A percentile compares a stretch with the other conserved stretches of the same genome.
Evolutionary conservation across 768 basidiomycete genomes (phyloP).

Genomic region (Astraeus odoratus): DNA sequence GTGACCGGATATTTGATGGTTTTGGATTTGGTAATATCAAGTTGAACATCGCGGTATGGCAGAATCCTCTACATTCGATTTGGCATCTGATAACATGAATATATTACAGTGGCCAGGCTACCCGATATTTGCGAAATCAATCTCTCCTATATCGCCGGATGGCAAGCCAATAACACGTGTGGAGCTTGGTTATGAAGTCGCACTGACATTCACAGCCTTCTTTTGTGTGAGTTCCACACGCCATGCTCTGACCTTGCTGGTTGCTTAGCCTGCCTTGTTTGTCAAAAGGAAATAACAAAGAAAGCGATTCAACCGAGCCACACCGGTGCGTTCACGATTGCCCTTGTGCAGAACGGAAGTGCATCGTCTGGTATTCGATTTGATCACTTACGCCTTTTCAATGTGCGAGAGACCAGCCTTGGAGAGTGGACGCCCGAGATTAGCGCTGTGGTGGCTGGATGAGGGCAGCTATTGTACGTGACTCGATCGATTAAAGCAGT

Average conservation of each 20-base stretch:
- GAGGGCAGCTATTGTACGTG: no score
- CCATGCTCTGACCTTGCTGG: background rate
- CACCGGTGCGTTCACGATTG: slow-evolving; percentile 16
- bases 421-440: slow-evolving; percentile 25
- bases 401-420: slow-evolving; percentile 20
- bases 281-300: slow-evolving; percentile 15
- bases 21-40: slow-evolving; percentile 10
- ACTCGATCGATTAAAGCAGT: no score
- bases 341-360: slow-evolving; percentile 5
- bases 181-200: slow-evolving; percentile 21
- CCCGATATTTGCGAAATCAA: slow-evolving; percentile 15
- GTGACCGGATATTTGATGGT: slow-evolving; percentile 18
- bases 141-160: slow-evolving; percentile 16
- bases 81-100: background rate
- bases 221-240: slow-evolving; percentile 16
- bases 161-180: slow-evolving; percentile 16
- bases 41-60: slow-evolving; percentile 19
- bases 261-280: background rate
- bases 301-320: slow-evolving; percentile 6
- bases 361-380: slow-evolving; percentile 15
- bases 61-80: background rate
- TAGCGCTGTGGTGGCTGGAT: slow-evolving; percentile 12
- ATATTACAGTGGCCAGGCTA: slow-evolving; percentile 22
- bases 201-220: slow-evolving; percentile 25
- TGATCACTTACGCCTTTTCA: slow-evolving; percentile 18